These are phyloP conservation scores for Coemansia sp. DNA, from an alignment of 192 early-diverging fungal species.

Conservation along the genomic window DNA sequence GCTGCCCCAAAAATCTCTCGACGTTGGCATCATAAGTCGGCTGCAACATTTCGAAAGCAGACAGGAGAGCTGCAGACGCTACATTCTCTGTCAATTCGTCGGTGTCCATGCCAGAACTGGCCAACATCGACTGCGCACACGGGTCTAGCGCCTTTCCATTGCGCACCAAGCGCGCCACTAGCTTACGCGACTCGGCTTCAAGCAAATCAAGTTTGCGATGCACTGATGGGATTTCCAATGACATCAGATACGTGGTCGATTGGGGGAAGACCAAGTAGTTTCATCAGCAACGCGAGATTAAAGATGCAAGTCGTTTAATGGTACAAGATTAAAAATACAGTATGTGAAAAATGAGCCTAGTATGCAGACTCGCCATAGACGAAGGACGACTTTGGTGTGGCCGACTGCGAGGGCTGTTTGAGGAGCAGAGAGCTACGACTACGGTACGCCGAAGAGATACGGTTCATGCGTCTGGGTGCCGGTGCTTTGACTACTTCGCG, in stretches of 20 bases:
- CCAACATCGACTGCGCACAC: conserved; percentile 70
- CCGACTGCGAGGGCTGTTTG: conserved; percentile 17
- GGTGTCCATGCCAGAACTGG: conserved; percentile 78
- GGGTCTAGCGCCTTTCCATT: conserved; percentile 34
- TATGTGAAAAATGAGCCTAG: not conserved
- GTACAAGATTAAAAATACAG: conserved; percentile 8
- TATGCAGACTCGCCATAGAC: conserved; percentile 15
- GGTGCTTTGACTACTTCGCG: conserved; percentile 23
- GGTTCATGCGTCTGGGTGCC: conserved; percentile 14
- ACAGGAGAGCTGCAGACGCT: conserved; percentile 67
- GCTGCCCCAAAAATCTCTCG: conserved; percentile 74
- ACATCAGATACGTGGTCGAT: conserved; percentile 72
- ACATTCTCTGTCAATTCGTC: conserved; percentile 64
- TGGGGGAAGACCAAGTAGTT: too few relatives aligned
- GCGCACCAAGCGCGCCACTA: conserved; percentile 57
- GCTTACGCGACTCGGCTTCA: conserved; percentile 77
- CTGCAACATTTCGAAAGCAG: too few relatives aligned
- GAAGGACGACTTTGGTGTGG: conserved; percentile 20
- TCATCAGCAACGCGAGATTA: not conserved
- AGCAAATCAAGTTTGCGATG: conserved; percentile 89
- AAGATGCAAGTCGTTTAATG: not conserved
- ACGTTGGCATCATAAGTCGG: conserved; percentile 82
- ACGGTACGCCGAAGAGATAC: conserved; percentile 11
- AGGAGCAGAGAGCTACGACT: conserved; percentile 30
- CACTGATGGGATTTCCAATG: conserved; percentile 70